Percentiles rank a stretch among this genome's conserved stretches.
These are phyloP conservation scores for Sanghuangporus sanghuang DNA, from an alignment of 1,284 basidiomycete species.

Conservation along the genomic window DNA sequence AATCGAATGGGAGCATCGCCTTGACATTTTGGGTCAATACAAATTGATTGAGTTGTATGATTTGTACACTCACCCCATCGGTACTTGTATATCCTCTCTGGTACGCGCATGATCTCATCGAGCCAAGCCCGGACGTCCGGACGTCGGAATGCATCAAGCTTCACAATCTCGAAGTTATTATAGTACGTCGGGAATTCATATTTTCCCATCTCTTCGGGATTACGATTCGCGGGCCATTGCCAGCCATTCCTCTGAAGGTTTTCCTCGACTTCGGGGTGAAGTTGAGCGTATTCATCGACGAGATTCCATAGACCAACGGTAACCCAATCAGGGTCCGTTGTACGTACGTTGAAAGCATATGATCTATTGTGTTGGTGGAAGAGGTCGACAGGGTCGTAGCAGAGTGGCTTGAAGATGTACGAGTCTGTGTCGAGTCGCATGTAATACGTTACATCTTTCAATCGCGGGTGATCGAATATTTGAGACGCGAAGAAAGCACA, in stretches of 20 bases:
- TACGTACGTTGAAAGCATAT: constrained; percentile 8
- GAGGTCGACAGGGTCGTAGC: constrained; percentile 19
- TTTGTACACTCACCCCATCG: constrained; percentile 16
- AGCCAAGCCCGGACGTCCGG: constrained; percentile 17
- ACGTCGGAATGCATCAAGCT: constrained; percentile 12
- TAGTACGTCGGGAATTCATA: constrained; percentile 14
- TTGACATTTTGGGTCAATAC: not conserved
- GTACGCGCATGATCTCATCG: constrained; percentile 16
- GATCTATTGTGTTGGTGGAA: constrained; percentile 15
- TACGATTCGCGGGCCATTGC: constrained; percentile 11
- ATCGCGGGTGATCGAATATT: constrained; percentile 18
- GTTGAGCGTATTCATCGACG: constrained; percentile 10
- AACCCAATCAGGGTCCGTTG: constrained; percentile 15
- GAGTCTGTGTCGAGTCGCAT: constrained; percentile 21
- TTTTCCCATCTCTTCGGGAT: constrained; percentile 9
- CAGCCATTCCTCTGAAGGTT: constrained; percentile 9
- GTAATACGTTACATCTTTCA: constrained; percentile 18
- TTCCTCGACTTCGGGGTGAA: not conserved
- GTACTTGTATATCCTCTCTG: constrained; percentile 18
- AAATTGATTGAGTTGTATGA: not conserved
- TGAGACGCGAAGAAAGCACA: constrained; percentile 19
- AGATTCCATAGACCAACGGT: constrained; percentile 15
- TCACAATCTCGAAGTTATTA: constrained; percentile 17
- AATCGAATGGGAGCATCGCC: constrained; percentile 16
- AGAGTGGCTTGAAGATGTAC: constrained; percentile 15